Conservation (phyloP, 257 asterid species). For the Ballota nigra region DNA sequence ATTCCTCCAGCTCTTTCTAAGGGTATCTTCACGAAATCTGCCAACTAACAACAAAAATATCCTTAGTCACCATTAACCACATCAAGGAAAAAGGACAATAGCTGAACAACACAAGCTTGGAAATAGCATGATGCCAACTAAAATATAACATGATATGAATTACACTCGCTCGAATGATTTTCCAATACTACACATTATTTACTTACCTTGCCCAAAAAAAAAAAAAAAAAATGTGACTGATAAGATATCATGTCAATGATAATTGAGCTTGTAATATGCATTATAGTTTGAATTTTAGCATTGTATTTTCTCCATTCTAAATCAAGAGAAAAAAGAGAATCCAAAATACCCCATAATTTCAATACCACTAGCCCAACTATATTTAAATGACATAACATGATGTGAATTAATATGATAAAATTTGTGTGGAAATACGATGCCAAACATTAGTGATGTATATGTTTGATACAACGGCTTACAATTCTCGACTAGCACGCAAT, state of each 20-base stretch:
- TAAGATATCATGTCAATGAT: neutral
- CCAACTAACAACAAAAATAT: conserved; percentile 54
- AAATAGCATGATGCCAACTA: neutral
- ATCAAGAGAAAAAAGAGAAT: neutral
- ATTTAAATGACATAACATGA: neutral
- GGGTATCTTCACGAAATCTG: conserved; percentile 87
- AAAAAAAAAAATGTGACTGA: neutral
- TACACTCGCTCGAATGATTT: neutral
- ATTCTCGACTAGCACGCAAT: neutral
- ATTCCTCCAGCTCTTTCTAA: conserved; percentile 95
- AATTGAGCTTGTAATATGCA: neutral
- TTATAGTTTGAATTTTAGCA: neutral
- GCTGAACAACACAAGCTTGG: conserved; percentile 2
- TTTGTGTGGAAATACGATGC: neutral
- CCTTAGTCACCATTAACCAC: conserved; percentile 17
- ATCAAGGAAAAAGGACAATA: conserved; percentile 5
- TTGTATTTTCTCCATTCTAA: neutral
- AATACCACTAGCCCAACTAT: neutral
- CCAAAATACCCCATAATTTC: neutral
- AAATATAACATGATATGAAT: neutral
- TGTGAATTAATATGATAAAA: neutral
- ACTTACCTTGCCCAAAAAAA: neutral
- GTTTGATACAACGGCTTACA: neutral
- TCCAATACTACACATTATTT: neutral
- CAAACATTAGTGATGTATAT: neutral